Percentiles rank a stretch among this genome's conserved stretches.
Evolutionary conservation across 352 stramenopile genomes (phyloP).

Genomic region (Pythium dissotocum): DNA sequence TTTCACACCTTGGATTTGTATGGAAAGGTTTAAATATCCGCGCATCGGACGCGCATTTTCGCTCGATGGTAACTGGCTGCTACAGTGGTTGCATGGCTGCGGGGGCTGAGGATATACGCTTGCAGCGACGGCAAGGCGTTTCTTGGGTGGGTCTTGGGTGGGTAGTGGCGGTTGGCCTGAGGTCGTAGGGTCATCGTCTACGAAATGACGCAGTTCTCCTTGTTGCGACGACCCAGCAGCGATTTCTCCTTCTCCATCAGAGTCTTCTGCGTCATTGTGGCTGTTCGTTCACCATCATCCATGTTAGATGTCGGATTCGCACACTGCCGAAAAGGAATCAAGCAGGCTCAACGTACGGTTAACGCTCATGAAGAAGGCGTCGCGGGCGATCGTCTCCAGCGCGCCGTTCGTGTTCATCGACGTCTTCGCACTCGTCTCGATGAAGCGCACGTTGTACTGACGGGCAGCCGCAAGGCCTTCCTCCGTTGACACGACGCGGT

Average conservation of each 20-base stretch:
- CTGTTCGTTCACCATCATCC: constrained; percentile 26
- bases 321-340: neutral
- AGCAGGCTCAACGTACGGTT: constrained; percentile 59
- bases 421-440: constrained; percentile 90
- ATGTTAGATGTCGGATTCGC: neutral
- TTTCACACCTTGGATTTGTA: constrained; percentile 4
- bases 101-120: constrained; percentile 18
- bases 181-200: constrained; percentile 8
- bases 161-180: neutral
- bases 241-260: constrained; percentile 82
- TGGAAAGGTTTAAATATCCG: constrained; percentile 29
- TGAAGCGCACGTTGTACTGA: constrained; percentile 87
- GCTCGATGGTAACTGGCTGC: constrained; percentile 5
- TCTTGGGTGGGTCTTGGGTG: neutral
- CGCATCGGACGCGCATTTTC: constrained; percentile 23
- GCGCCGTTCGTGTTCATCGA: constrained; percentile 86
- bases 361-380: constrained; percentile 84
- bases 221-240: constrained; percentile 64
- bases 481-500: constrained; percentile 75
- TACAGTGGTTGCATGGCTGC: neutral
- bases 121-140: constrained; percentile 24
- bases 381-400: constrained; percentile 83
- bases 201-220: constrained; percentile 80
- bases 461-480: constrained; percentile 80
- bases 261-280: constrained; percentile 74